Evolutionary conservation across 805 yeast genomes (phyloP), one percentile per base, ranked within the genome.

Genomic region (Saturnispora sanitii): DNA sequence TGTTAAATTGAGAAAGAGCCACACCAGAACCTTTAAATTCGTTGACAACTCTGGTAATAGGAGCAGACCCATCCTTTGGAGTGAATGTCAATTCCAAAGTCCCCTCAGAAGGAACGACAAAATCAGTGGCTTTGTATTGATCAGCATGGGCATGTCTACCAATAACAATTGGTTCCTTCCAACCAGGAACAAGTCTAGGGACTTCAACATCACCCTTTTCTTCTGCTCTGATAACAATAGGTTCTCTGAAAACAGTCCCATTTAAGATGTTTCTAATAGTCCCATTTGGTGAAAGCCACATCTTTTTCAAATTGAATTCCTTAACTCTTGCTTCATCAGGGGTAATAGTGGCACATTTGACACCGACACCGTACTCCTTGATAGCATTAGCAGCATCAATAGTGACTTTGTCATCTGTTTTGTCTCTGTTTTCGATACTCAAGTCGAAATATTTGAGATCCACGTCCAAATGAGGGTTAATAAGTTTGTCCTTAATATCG

Each of bases 131-230:
- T 62, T 80, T 82, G 60, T 82, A 82, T 62, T 82, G 90, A 58
- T 82, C 92, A 48, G 87, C 90, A 55, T 75, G 79, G 13, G 90
- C 90, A 48, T 82, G 92, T 75, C 92, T 78, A 43, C 92, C 92
- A 51, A 82, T 82, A 41, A 82, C 77, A 53, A 82, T 82, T 45
- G 90, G 90, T 55, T 81, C 72, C 55, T 79, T 77, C 92, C 92
- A 82, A 27, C 78, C 76, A 25, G 86, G 85, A 32, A 82, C 77
- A 42, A 82, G 65, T 55, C 92, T 67, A 43, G 92, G 92, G 39
- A 82, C 75, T 57, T 79, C 76, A 25, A 57, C 46, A 21, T 50
- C 50, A n/a, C 55, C 56, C 6, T 51, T 43, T 20, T 43, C 38
- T 13, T 54, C 54, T 33, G 81, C 79, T 12, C 59, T 63, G 49